Evolutionary conservation across 2,329 filamentous ascomycete genomes (phyloP), one percentile per base, ranked within the genome.

Genomic region (Paracoccidioides lutzii): DNA sequence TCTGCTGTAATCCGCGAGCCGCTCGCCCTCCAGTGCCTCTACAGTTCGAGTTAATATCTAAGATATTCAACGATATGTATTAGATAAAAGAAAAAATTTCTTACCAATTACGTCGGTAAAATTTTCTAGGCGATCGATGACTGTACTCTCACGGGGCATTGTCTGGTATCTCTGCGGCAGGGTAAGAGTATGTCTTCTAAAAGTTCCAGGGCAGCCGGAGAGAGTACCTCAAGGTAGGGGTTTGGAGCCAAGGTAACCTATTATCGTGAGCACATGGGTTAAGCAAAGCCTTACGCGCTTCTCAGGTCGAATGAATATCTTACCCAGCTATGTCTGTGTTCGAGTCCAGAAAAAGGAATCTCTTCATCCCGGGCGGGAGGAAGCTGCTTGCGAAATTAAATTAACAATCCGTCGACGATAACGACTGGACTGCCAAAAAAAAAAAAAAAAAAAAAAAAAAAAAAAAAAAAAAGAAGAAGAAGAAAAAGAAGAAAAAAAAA

Each of bases 91-190:
- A 14, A 41, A 5, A 12, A 32, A 28, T 5, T 32, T 22, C 54
- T 58, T 41, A 58, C 57, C 57, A n/a, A 58, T 56, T 48, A 58
- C 44, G 8, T 42, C 40, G 33, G 49, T 58, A 42, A 58, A 55
- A 30, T 30, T 52, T 28, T 58, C 57, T 12, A 58, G 15, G 7
- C 48, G 41, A 37, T 58, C 57, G 4, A 50, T 44, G 49, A 57
- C 48, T 14, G 50, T 33, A 35, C 38, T 35, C 37, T 57, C 45
- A 30, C 53, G 53, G 22, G 48, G 22, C 2, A 41, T 14, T 12
- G 40, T 1, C 22, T 10, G 9, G 35, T 46, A 56, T 37, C 37
- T 51, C 55, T 55, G 32, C 9, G 40, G 51, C 6, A 28, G 22
- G n/a, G 7, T 15, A 14, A 38, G 6, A 15, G n/a, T 43, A 32